These are phyloP conservation scores for Trichoderma guizhouense DNA, from an alignment of 2,329 filamentous ascomycete genomes.

Conservation along the genomic window DNA sequence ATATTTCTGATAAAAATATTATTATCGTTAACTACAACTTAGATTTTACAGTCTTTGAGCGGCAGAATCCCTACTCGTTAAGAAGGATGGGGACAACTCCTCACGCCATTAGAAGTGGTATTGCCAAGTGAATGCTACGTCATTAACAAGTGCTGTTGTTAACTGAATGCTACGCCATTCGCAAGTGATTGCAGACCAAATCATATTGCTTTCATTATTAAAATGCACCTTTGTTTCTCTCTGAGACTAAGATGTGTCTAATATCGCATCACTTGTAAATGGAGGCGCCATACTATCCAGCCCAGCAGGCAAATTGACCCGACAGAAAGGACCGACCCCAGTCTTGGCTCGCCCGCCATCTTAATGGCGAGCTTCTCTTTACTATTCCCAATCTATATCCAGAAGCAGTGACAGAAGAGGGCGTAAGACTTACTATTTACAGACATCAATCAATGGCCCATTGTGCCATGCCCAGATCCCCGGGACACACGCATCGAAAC, in stretches of 20 bases:
- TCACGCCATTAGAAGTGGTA: background rate
- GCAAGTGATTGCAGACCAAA: too few species aligned
- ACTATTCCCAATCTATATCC: background rate
- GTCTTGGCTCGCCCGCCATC: background rate
- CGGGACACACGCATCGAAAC: background rate
- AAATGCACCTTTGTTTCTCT: background rate
- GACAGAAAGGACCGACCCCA: background rate
- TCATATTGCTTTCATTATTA: background rate
- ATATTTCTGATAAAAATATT: too few species aligned
- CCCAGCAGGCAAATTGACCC: background rate
- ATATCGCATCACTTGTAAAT: background rate
- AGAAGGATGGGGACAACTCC: background rate
- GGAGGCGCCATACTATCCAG: background rate
- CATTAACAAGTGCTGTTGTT: background rate
- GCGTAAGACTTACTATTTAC: background rate
- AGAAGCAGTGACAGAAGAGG: background rate
- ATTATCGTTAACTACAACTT: too few species aligned
- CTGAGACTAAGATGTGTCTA: background rate
- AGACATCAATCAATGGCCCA: background rate
- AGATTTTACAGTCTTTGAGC: too few species aligned
- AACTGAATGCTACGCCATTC: too few species aligned
- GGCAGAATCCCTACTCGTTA: fast-evolving
- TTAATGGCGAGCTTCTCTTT: background rate
- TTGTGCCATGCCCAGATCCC: background rate
- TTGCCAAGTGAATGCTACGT: too few species aligned